Conservation (phyloP, 2,329 filamentous ascomycete genomes). For the Mycosphaerella arachidis region DNA sequence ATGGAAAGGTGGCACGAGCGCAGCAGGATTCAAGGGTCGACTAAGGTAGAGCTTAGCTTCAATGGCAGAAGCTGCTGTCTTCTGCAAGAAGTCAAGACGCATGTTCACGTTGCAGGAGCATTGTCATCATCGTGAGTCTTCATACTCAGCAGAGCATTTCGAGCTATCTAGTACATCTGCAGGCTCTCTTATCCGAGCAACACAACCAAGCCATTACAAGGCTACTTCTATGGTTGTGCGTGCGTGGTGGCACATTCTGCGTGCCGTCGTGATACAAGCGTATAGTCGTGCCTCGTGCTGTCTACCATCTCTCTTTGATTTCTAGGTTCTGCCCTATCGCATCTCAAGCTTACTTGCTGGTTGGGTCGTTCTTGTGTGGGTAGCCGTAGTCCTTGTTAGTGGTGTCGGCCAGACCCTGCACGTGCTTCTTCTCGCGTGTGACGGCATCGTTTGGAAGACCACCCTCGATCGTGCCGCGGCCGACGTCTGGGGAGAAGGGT, state of each 20-base stretch:
- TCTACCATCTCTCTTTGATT: not conserved
- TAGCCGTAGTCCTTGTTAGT: slow-evolving; percentile 41
- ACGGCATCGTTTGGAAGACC: slow-evolving; percentile 58
- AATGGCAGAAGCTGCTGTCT: not conserved
- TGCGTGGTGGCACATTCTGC: not conserved
- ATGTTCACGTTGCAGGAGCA: not conserved
- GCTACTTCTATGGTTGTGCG: not conserved
- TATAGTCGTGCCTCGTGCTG: slow-evolving; percentile 1
- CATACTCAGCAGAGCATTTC: not conserved
- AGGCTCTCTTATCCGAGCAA: not conserved
- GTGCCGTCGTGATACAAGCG: not conserved
- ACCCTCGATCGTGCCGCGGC: slow-evolving; percentile 58
- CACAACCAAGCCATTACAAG: not conserved
- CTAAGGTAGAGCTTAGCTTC: too few relatives aligned
- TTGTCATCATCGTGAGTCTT: not conserved
- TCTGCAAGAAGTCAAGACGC: not conserved
- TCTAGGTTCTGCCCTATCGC: not conserved
- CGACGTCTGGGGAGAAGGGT: slow-evolving; percentile 43
- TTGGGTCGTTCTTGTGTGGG: slow-evolving; percentile 39
- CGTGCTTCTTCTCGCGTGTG: slow-evolving; percentile 43
- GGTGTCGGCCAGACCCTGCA: slow-evolving; percentile 40
- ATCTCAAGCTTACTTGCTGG: slow-evolving; percentile 15
- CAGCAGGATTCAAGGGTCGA: not conserved
- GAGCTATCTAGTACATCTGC: not conserved
- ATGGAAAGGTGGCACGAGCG: not conserved